Percentiles rank a stretch among this genome's conserved stretches.
These are phyloP conservation scores for Aegilops sharonensis DNA, from an alignment of 176 grass and related monocot genomes.

Conservation along the genomic window DNA sequence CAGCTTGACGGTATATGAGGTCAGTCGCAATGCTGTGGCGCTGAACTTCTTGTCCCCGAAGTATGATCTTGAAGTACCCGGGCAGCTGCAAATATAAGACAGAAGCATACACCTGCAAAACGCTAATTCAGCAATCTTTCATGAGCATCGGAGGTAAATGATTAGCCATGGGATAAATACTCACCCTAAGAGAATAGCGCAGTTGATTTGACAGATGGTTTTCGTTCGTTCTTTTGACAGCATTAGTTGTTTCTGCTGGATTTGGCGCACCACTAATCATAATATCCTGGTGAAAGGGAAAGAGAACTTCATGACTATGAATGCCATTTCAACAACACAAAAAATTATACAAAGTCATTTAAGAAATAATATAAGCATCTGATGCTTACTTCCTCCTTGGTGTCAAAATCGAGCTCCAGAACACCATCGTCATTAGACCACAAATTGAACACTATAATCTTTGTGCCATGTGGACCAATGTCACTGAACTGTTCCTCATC, in stretches of 20 bases:
- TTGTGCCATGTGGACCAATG: conserved; percentile 78
- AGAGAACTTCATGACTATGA: neutral
- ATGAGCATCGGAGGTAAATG: neutral
- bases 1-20: conserved; percentile 47
- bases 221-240: conserved; percentile 38
- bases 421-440: conserved; percentile 67
- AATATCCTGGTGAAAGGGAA: conserved; percentile 55
- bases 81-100: conserved; percentile 64
- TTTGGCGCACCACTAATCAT: conserved; percentile 58
- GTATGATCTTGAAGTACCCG: conserved; percentile 52
- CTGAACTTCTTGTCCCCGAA: conserved; percentile 51
- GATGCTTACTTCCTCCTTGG: conserved; percentile 41
- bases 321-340: conserved; percentile 8
- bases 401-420: conserved; percentile 76
- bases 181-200: conserved; percentile 61
- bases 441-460: conserved; percentile 80
- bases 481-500: conserved; percentile 59
- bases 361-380: neutral
- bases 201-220: conserved; percentile 58
- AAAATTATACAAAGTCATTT: neutral
- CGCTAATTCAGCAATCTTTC: conserved; percentile 10
- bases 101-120: conserved; percentile 55
- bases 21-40: conserved; percentile 46
- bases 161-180: neutral
- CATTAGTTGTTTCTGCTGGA: conserved; percentile 18